A percentile compares a stretch with the other conserved stretches of the same genome.
Conservation (phyloP, 768 basidiomycete species). For the Phanerochaete carnosa region DNA sequence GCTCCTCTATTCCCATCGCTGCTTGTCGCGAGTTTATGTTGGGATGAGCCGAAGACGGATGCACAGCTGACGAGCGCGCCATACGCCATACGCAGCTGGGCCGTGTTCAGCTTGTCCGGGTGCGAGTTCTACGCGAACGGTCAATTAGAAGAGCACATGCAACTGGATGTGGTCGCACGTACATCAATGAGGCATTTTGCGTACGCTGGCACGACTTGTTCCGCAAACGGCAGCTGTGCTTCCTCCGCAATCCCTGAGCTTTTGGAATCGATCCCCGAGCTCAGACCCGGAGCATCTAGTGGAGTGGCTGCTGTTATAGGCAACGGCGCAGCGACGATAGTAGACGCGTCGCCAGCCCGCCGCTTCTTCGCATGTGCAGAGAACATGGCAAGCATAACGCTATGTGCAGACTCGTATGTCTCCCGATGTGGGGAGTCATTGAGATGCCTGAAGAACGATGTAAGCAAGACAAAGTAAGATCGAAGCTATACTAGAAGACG, state of each 20-base stretch:
- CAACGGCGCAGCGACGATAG: background rate
- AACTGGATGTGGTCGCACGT: slow-evolving; percentile 12
- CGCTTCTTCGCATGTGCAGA: slow-evolving; percentile 49
- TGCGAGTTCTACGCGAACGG: slow-evolving; percentile 49
- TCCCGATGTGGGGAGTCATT: slow-evolving; percentile 58
- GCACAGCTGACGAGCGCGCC: slow-evolving; percentile 68
- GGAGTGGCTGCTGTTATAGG: background rate
- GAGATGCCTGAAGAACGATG: slow-evolving; percentile 47
- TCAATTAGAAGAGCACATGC: background rate
- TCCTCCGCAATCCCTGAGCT: slow-evolving; percentile 6
- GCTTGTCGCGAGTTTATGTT: background rate
- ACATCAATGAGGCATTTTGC: slow-evolving; percentile 69
- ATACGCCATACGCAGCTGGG: slow-evolving; percentile 73
- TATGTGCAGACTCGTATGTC: slow-evolving; percentile 85
- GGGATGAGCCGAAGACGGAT: slow-evolving; percentile 21
- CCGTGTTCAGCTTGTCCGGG: slow-evolving; percentile 54
- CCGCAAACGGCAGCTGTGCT: slow-evolving; percentile 35
- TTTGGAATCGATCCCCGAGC: background rate
- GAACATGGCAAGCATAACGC: slow-evolving; percentile 74
- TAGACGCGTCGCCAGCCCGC: background rate
- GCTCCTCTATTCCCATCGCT: background rate
- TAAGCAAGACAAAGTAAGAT: background rate
- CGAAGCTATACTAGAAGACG: slow-evolving; percentile 24
- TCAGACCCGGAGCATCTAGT: background rate
- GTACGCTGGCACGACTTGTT: slow-evolving; percentile 72